Base-by-base conservation (phyloP, 208 protist species). In the Trypanosoma congolense region DNA sequence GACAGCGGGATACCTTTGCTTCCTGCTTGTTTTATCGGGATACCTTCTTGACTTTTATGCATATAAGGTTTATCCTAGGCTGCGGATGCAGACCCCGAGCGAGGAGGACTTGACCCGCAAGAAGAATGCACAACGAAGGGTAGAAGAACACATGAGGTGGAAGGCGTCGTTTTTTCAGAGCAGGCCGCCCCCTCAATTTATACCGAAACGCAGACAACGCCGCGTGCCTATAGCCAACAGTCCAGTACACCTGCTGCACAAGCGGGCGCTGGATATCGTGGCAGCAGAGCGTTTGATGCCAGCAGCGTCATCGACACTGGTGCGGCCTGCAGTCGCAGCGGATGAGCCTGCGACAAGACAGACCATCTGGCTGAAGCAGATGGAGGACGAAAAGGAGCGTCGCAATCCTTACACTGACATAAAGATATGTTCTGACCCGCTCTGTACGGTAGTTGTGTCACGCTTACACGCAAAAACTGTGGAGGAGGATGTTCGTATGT, bases 401-500 rank as follows among this genome's bases (percentile, higher is more conserved):
- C 63, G 80, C 18, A 72, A 86, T 56, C 80, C 81, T 10, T 61
- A 66, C 41, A 73, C 66, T 0, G 87, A 94, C 51, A 49, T 87
- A 25, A 70, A 90, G 35, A 74, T 87, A 12, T 70, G 70, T 35
- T 79, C 76, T 3, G 79, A 90, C 58, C 73, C 83, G 12, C 52
- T 44, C 0, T 62, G 77, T 36, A 94, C 87, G 2, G 76, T 90
- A 2, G 60, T 91, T 35, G 59, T 94, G 49, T 73, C 80, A 0
- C 75, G 80, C 61, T 64, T 94, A 12, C 79, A 75, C 52, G 54
- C 63, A 24, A 73, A 82, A 38, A 70, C 78, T 1, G 51, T 77
- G n/a, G 87, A 94, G 51, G 81, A 77, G 51, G 87, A 94, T 12
- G 49, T 94, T 28, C 87, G 80, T 4, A 36, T 70, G 26, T 94